These are phyloP conservation scores for Penicillium digitatum DNA, from an alignment of 2,329 filamentous ascomycete genomes.

Conservation along the genomic window DNA sequence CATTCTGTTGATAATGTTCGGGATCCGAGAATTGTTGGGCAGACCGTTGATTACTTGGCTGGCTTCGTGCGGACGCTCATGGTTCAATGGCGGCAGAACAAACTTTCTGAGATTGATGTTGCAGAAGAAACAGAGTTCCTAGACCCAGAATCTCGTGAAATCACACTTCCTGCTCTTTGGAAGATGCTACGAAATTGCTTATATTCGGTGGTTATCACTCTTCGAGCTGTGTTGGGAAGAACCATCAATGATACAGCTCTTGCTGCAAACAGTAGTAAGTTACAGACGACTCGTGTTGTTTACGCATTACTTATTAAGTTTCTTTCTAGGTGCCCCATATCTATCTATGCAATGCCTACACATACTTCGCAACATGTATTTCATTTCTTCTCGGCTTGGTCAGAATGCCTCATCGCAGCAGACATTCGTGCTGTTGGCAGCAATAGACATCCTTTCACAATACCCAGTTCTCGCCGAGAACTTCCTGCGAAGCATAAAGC, in stretches of 20 bases:
- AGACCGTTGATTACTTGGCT: constrained; percentile 57
- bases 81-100: constrained; percentile 69
- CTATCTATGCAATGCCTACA: constrained; percentile 69
- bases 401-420: constrained; percentile 76
- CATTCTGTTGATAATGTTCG: constrained; percentile 57
- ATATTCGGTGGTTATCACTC: constrained; percentile 68
- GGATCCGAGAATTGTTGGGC: constrained; percentile 43
- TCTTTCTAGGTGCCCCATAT: constrained; percentile 54
- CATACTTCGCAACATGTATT: constrained; percentile 72
- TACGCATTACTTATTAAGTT: constrained; percentile 7
- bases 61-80: constrained; percentile 64
- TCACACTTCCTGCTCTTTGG: constrained; percentile 69
- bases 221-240: constrained; percentile 70
- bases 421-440: constrained; percentile 74
- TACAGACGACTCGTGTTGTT: not conserved
- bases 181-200: constrained; percentile 69
- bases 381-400: constrained; percentile 71
- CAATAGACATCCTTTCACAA: constrained; percentile 75
- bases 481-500: constrained; percentile 63
- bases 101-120: constrained; percentile 67
- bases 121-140: constrained; percentile 62
- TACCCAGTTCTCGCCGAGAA: constrained; percentile 62
- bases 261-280: constrained; percentile 51
- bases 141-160: constrained; percentile 60
- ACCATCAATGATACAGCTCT: constrained; percentile 55